Base-by-base conservation (phyloP, 2,329 filamentous ascomycete species). In the Penicillium rolfsii region DNA sequence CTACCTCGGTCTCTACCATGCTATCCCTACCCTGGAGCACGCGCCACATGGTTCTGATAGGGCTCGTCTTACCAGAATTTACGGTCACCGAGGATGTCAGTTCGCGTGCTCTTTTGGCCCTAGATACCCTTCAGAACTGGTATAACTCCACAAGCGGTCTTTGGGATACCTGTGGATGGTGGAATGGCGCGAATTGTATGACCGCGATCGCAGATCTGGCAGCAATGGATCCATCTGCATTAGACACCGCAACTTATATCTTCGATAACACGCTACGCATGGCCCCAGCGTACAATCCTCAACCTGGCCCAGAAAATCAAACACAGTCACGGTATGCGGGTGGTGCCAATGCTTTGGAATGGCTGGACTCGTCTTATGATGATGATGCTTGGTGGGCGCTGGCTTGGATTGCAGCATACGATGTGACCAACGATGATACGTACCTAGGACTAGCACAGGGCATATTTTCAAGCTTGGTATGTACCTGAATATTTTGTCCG, bases 111-210 rank as follows among this genome's bases (percentile, higher is more conserved):
- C 49, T 64, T 11, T 46, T 56, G 12, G 79, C 78, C 3, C 69
- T 81, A 1, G 69, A 74, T 24, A 72, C 80, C 5, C 79, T 90
- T 1, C 86, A 89, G 67, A 70, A 68, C 45, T 91, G 85, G 83
- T 91, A 91, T 73, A 83, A 88, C 69, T 59, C 74, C 2, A 69
- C 71, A 5, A 86, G 81, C 1, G 89, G 89, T 3, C 77, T 90
- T 12, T 91, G 87, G 87, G 76, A 85, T 57, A 83, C 83, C 0
- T 82, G 83, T 7, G 83, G 83, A n/a, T 92, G 89, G 89, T 92
- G 89, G 89, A 90, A 91, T 70, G 83, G 84, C 56, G 89, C 85
- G 48, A 91, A 91, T 70, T 82, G 82, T 59, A 77, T 91, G 61
- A 89, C 87, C 0, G 82, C 82, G 3, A 74, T 91, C 19, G 84